Evolutionary conservation across 2,329 filamentous ascomycete genomes (phyloP), one percentile per base, ranked within the genome.

Genomic region (Clonostachys rosea): DNA sequence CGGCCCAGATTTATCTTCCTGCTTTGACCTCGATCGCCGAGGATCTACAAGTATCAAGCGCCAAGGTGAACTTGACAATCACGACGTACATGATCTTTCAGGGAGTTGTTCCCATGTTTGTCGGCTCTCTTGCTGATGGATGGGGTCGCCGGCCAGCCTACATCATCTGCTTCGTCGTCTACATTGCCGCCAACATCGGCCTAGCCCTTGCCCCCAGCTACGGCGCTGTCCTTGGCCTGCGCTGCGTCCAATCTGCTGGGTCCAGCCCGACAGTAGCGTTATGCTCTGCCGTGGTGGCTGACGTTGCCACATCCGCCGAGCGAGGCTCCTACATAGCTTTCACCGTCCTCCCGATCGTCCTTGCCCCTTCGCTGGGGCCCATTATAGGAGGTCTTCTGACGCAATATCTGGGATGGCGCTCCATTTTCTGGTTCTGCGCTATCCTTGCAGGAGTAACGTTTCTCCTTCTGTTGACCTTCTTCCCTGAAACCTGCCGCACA

Each of bases 401-500:
- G 5, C 68, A 82, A 42, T 78, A 73, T 43, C 64, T 82, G 1
- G 78, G 78, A 1, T 86, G 82, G 81, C 66, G 74, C 34, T 67
- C 71, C 34, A 78, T 84, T 30, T 86, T 86, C 54, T 84, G 81
- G 79, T 81, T 83, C 47, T 60, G 85, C 12, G 64, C 71, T 11
- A 81, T 84, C 9, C 52, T 68, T 1, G 54, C 61, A 0, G 61
- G 59, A 0, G 65, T 70, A 1, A 64, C 73, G 20, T 54, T 77
- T 5, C 45, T 74, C 0, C 51, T 75, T 0, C 56, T 79, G 7
- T 40, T 71, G 2, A 30, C 75, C 0, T 72, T 83, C 39, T 66
- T 84, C 18, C 83, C 81, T 0, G 75, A 80, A 49, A 80, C 76
- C 7, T 43, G 41, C 30, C 61, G 68, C 4, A 55, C 55, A 12